Evolutionary conservation across 805 yeast species (phyloP).

Genomic region (Torulaspora delbrueckii): DNA sequence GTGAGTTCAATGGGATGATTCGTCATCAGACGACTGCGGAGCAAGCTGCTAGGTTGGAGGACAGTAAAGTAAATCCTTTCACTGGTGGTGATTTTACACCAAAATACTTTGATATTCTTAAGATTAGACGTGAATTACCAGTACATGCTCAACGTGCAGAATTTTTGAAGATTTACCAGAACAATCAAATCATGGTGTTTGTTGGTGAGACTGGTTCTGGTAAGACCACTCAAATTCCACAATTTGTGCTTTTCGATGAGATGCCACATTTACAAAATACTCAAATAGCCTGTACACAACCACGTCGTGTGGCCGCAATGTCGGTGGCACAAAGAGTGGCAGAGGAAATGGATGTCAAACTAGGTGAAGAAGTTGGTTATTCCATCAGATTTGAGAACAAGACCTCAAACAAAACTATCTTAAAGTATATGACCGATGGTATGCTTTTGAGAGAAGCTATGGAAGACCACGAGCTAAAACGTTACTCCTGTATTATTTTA

Average conservation of each 20-base stretch:
- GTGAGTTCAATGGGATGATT: constrained; percentile 51
- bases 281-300: constrained; percentile 93
- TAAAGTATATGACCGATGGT: constrained; percentile 98
- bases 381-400: constrained; percentile 90
- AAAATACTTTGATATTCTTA: constrained; percentile 72
- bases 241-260: constrained; percentile 85
- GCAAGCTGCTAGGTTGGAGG: constrained; percentile 56
- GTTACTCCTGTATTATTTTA: constrained; percentile 83
- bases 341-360: constrained; percentile 88
- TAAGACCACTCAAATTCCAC: constrained; percentile 97
- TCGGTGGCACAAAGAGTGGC: constrained; percentile 97
- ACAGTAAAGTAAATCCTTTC: constrained; percentile 67
- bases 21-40: constrained; percentile 64
- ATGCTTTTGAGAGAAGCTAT: constrained; percentile 95
- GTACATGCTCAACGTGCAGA: constrained; percentile 92
- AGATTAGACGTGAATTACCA: constrained; percentile 78
- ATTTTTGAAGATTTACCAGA: constrained; percentile 77
- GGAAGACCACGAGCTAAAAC: constrained; percentile 80
- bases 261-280: constrained; percentile 80
- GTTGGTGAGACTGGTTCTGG: constrained; percentile 99
- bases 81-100: constrained; percentile 59
- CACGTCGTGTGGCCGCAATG: constrained; percentile 99
- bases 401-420: constrained; percentile 70
- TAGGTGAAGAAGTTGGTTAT: constrained; percentile 95
- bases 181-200: constrained; percentile 91